Conservation (phyloP, 768 basidiomycete genomes). For the Guyanaporus albipodus region DNA sequence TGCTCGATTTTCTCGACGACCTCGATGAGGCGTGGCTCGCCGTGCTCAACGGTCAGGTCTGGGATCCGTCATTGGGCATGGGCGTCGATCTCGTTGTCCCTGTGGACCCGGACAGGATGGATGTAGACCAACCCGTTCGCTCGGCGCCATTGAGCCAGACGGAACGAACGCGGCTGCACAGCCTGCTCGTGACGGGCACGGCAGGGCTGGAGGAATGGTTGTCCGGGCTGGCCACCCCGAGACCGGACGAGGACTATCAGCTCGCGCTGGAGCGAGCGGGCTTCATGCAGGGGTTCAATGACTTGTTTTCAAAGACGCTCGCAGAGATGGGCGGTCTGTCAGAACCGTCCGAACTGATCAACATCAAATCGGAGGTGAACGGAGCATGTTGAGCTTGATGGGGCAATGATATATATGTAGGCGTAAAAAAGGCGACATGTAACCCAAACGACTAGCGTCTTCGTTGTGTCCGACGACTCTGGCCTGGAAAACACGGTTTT, state of each 20-base stretch:
- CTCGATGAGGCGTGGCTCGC: constrained; percentile 73
- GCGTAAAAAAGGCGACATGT: neutral
- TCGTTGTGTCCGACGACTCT: constrained; percentile 49
- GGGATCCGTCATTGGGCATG: constrained; percentile 50
- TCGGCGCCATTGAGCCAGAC: constrained; percentile 61
- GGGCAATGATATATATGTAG: constrained; percentile 1
- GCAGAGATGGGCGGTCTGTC: constrained; percentile 51
- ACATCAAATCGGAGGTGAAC: constrained; percentile 16
- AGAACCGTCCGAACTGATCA: constrained; percentile 24
- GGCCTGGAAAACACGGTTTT: constrained; percentile 33
- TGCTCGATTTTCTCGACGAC: constrained; percentile 67
- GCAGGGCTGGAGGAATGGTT: constrained; percentile 71
- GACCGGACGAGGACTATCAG: constrained; percentile 28
- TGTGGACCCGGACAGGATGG: constrained; percentile 33
- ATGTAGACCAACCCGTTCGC: constrained; percentile 26
- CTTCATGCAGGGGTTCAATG: constrained; percentile 58
- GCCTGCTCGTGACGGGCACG: constrained; percentile 58
- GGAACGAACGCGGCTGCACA: constrained; percentile 65
- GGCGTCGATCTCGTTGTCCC: constrained; percentile 43
- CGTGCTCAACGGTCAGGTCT: constrained; percentile 59
- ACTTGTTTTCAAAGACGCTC: constrained; percentile 60
- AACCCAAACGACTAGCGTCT: constrained; percentile 31
- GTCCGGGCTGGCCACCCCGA: constrained; percentile 26
- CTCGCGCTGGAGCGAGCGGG: constrained; percentile 47
- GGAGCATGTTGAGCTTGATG: constrained; percentile 18